Conservation (phyloP, 2,329 filamentous ascomycete genomes). For the Rhynchosporium secalis region DNA sequence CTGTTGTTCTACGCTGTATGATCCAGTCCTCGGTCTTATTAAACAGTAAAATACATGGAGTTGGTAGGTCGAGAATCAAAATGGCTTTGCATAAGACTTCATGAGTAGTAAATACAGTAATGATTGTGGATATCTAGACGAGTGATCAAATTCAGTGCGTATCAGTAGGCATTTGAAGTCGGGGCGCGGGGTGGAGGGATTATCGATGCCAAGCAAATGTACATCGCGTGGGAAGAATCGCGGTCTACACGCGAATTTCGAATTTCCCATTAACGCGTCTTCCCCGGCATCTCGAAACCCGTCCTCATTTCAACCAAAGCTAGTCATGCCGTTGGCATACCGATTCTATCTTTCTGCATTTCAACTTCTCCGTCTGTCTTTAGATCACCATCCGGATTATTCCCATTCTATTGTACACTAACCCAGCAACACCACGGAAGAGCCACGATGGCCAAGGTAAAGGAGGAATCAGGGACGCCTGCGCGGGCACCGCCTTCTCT, state of each 20-base stretch:
- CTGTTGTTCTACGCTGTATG: no score
- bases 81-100: no score
- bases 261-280: slow-evolving; percentile 1
- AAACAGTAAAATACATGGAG: no score
- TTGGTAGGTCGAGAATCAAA: no score
- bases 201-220: background rate
- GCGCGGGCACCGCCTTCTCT: slow-evolving; percentile 33
- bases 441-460: slow-evolving; percentile 14
- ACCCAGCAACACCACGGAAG: background rate
- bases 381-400: background rate
- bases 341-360: background rate
- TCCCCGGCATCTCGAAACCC: background rate
- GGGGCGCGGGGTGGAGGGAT: background rate
- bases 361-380: background rate
- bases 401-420: slow-evolving; percentile 1
- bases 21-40: no score
- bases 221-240: background rate
- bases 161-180: no score
- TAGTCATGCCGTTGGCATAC: background rate
- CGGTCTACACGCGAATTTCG: background rate
- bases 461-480: slow-evolving; percentile 31
- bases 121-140: no score
- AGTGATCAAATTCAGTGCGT: no score
- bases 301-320: background rate
- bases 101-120: no score